A percentile compares a stretch with the other conserved stretches of the same genome.
These are phyloP conservation scores for Tarenaya hassleriana DNA, from an alignment of 345 rosid genomes.

Conservation along the genomic window DNA sequence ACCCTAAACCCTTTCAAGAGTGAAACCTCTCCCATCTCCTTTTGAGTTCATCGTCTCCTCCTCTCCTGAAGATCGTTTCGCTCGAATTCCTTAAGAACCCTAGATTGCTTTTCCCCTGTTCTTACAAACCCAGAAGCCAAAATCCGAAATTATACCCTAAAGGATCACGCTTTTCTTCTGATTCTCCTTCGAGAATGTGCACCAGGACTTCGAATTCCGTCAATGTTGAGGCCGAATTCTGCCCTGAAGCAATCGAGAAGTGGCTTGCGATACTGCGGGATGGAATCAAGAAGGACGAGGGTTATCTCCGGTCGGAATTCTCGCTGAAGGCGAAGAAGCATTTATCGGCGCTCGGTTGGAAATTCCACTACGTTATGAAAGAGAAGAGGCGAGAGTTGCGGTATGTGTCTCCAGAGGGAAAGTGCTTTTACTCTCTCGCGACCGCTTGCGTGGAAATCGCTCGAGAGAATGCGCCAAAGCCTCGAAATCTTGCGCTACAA, in stretches of 20 bases:
- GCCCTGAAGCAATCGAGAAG: constrained; percentile 4
- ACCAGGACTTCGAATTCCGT: too few relatives aligned
- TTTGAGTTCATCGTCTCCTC: too few relatives aligned
- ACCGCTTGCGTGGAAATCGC: constrained; percentile 15
- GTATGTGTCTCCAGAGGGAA: constrained; percentile 20
- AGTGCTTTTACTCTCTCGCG: constrained; percentile 11
- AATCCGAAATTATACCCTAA: too few relatives aligned
- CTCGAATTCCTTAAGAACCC: too few relatives aligned
- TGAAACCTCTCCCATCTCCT: too few relatives aligned
- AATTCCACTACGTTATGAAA: not conserved
- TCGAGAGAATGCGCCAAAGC: too few relatives aligned
- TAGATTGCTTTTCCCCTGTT: too few relatives aligned
- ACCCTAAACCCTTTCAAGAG: too few relatives aligned
- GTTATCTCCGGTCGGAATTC: constrained; percentile 2
- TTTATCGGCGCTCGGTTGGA: constrained; percentile 27
- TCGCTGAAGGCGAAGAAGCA: constrained; percentile 16
- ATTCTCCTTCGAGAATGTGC: too few relatives aligned
- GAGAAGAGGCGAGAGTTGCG: constrained; percentile 12
- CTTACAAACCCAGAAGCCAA: too few relatives aligned
- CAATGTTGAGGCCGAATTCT: not conserved
- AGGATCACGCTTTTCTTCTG: too few relatives aligned
- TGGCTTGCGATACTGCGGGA: constrained; percentile 3
- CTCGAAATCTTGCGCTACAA: not conserved
- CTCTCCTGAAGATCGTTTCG: too few relatives aligned
- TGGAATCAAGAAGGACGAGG: not conserved